phyloP scores from a whole-genome alignment of 371 early-diverging fungal genomes.

The Haplosporangium sp. region DNA sequence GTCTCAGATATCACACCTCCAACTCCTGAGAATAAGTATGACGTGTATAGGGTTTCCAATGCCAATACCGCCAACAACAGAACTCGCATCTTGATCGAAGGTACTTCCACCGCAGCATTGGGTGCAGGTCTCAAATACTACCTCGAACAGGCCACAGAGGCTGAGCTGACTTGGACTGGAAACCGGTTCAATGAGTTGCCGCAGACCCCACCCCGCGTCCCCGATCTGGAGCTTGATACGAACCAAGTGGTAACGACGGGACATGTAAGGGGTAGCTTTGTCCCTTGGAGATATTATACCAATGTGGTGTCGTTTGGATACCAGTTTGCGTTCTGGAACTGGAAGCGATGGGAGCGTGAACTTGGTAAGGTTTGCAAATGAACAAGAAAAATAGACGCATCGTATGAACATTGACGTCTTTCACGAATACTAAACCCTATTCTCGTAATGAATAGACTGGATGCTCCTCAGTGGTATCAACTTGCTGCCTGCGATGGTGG shows the following conservation, averaged over 20 bases:
- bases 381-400: not conserved
- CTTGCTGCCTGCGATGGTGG: slow-evolving; percentile 46
- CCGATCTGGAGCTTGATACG: slow-evolving; percentile 41
- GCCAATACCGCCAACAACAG: not conserved
- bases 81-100: slow-evolving; percentile 39
- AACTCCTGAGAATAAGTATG: slow-evolving; percentile 40
- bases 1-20: slow-evolving; percentile 27
- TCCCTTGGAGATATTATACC: slow-evolving; percentile 48
- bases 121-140: slow-evolving; percentile 51
- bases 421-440: too few species aligned
- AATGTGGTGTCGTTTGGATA: slow-evolving; percentile 52
- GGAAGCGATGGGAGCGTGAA: slow-evolving; percentile 55
- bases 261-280: slow-evolving; percentile 48
- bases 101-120: slow-evolving; percentile 31
- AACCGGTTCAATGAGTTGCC: slow-evolving; percentile 46
- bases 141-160: slow-evolving; percentile 40
- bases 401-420: too few species aligned
- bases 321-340: slow-evolving; percentile 53
- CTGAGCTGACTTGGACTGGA: slow-evolving; percentile 39
- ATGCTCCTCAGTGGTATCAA: slow-evolving; percentile 46
- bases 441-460: slow-evolving; percentile 19
- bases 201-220: slow-evolving; percentile 22
- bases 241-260: slow-evolving; percentile 23
- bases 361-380: slow-evolving; percentile 16
- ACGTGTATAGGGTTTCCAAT: slow-evolving; percentile 49